Conservation (phyloP, 2,329 filamentous ascomycete genomes). For the Cladobotryum mycophilum region DNA sequence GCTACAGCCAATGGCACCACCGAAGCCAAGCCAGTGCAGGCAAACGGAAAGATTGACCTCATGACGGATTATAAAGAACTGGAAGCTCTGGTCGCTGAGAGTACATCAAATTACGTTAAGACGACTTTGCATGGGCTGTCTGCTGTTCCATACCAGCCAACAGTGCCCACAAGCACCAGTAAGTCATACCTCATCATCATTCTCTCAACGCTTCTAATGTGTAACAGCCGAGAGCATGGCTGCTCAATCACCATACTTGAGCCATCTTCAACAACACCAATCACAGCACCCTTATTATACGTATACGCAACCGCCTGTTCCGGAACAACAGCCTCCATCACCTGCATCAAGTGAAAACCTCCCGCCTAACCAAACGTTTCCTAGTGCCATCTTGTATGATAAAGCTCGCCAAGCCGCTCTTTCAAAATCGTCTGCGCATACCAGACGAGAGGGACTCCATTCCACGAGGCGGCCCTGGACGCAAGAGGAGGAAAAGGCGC, state of each 20-base stretch:
- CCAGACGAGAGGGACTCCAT: constrained; percentile 50
- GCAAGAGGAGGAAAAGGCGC: constrained; percentile 79
- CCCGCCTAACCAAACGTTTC: constrained; percentile 51
- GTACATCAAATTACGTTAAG: constrained; percentile 39
- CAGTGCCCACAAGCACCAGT: constrained; percentile 34
- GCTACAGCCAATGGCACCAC: constrained; percentile 21
- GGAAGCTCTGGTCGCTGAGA: constrained; percentile 38
- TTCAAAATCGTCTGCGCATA: constrained; percentile 49
- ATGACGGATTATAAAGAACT: constrained; percentile 37
- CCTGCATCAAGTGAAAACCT: constrained; percentile 32
- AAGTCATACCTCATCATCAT: constrained; percentile 13
- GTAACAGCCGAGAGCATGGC: constrained; percentile 25
- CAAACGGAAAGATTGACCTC: constrained; percentile 26
- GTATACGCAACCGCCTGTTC: constrained; percentile 27
- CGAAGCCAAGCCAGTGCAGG: constrained; percentile 18
- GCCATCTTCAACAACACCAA: constrained; percentile 33
- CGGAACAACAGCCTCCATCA: constrained; percentile 27
- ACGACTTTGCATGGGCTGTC: constrained; percentile 38
- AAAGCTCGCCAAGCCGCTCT: constrained; percentile 53
- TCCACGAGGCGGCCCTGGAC: constrained; percentile 75
- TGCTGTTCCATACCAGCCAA: constrained; percentile 37
- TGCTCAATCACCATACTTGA: constrained; percentile 31
- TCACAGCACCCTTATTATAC: constrained; percentile 31
- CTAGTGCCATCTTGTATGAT: constrained; percentile 51
- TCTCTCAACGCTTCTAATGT: background rate